Evolutionary conservation across 1,284 basidiomycete species (phyloP).

Genomic region (Trichosporon asahii): DNA sequence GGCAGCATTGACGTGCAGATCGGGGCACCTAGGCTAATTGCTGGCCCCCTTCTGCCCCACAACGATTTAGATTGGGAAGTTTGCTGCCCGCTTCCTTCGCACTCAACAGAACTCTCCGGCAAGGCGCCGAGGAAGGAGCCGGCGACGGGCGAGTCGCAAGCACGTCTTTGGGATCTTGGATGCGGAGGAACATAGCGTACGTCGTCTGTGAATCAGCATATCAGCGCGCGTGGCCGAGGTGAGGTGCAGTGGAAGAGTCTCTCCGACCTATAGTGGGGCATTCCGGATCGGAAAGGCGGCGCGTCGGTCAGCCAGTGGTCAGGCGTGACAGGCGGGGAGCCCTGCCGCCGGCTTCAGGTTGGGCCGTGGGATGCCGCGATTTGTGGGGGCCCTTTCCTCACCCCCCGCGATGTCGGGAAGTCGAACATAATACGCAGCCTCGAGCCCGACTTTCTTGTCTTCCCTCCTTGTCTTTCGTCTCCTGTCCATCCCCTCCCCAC

Average conservation of each 20-base stretch:
- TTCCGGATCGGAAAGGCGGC: slow-evolving; percentile 5
- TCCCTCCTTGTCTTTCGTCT: background rate
- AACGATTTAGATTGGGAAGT: background rate
- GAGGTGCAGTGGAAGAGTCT: no score
- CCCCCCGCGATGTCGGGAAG: slow-evolving; percentile 4
- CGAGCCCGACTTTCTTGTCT: no score
- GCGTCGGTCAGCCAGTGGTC: background rate
- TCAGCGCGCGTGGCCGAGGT: no score
- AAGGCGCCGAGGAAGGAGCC: background rate
- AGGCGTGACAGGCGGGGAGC: background rate
- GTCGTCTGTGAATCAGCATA: background rate
- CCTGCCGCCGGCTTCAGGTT: background rate
- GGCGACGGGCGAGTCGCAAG: background rate
- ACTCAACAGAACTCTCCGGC: background rate
- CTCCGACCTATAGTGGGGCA: background rate
- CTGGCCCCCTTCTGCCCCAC: background rate
- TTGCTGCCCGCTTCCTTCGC: background rate
- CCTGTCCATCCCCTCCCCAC: background rate
- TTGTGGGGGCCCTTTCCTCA: background rate
- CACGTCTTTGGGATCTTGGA: background rate
- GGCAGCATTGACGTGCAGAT: background rate
- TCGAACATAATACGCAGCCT: background rate
- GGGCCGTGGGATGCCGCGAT: slow-evolving; percentile 1
- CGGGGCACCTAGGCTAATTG: background rate
- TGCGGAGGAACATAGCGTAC: background rate